Evolutionary conservation across 2,329 filamentous ascomycete species (phyloP), one percentile per base, ranked within the genome.

Genomic region (Amphichorda felina): DNA sequence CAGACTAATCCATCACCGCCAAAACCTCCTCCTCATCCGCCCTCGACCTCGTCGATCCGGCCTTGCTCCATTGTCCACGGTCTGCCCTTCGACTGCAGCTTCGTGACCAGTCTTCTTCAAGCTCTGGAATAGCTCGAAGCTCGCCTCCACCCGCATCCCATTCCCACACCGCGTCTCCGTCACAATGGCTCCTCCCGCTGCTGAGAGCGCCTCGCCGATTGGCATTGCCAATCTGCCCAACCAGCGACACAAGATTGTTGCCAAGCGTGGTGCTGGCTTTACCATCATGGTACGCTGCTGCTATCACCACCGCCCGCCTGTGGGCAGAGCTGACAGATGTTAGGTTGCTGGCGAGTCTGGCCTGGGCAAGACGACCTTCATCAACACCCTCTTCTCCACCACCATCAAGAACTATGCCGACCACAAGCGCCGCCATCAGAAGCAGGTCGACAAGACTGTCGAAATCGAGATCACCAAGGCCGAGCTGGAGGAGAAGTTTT

Each of bases 321-420:
- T 14, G 33, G 18, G 9, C 14, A 14, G 22, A 18, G 35, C 42
- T 40, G 38, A 42, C 41, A 37, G 27, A 18, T 40, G 41, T 30
- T 31, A 94, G 87, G 87, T 96, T 66, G 91, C 91, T 68, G 89
- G 89, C 69, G 89, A 98, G 71, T 96, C 91, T 49, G 89, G 89
- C 57, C 70, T 96, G 50, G 91, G 91, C 71, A 98, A 98, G 78
- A 98, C 93, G 18, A 98, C 91, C 54, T 98, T 98, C 68, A 96
- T 98, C 79, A 98, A 98, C 79, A 98, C 91, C 41, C 80, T 98
- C 42, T 98, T 98, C 75, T 98, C 91, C 44, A 98, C 93, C 48
- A 98, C 91, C 53, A 98, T 98, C 77, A 98, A 98, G 76, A 98
- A 96, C 76, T 98, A 98, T 64, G 91, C 91, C 75, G 91, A 98